A percentile compares a stretch with the other conserved stretches of the same genome.
These are phyloP conservation scores for Corymbia maculata DNA, from an alignment of 345 rosid species.

Conservation along the genomic window DNA sequence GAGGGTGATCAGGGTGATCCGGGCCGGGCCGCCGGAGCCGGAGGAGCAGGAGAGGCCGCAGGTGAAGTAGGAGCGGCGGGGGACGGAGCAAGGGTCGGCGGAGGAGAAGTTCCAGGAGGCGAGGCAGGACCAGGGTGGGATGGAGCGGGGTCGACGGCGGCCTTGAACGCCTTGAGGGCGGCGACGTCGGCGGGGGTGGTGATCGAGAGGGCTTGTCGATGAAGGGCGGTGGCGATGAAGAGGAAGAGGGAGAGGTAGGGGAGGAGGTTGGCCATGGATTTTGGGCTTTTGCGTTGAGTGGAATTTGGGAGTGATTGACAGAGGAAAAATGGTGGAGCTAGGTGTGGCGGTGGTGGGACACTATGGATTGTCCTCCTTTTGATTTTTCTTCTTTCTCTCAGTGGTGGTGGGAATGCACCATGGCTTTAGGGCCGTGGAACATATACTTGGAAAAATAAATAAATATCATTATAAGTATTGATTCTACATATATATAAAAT, in stretches of 20 bases:
- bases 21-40: not conserved
- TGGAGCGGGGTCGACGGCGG: not conserved
- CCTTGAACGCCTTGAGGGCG: constrained; percentile 10
- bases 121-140: constrained; percentile 9
- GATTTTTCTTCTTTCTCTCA: not conserved
- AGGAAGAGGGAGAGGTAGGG: not conserved
- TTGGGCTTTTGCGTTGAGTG: not conserved
- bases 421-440: not conserved
- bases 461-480: not conserved
- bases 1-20: constrained; percentile 42
- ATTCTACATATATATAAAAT: not conserved
- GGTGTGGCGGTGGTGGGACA: not conserved
- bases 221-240: not conserved
- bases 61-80: constrained; percentile 17
- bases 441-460: not conserved
- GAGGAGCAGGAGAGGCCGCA: constrained; percentile 17
- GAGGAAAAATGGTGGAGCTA: not conserved
- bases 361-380: not conserved
- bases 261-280: not conserved
- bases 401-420: not conserved
- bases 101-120: constrained; percentile 11
- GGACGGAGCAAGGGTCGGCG: constrained; percentile 10
- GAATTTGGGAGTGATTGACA: not conserved
- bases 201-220: not conserved
- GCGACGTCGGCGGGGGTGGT: constrained; percentile 4